A percentile compares a stretch with the other conserved stretches of the same genome.
Conservation (phyloP, 805 yeast genomes). For the Groenewaldozyma salmanticensis region DNA sequence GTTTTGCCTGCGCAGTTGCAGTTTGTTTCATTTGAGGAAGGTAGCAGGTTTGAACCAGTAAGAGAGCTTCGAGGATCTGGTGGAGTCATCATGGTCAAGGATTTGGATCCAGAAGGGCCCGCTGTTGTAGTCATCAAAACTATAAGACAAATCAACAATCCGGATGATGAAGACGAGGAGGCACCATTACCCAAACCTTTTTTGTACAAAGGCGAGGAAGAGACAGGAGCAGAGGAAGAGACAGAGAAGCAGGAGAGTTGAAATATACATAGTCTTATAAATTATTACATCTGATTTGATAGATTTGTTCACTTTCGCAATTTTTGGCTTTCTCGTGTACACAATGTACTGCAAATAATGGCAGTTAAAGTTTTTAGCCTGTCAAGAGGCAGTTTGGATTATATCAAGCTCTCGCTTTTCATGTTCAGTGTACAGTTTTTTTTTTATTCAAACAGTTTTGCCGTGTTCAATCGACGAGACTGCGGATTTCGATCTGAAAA, state of each 20-base stretch:
- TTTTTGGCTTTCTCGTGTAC: no score
- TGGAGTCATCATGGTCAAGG: slow-evolving; percentile 27
- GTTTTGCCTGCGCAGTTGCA: slow-evolving; percentile 84
- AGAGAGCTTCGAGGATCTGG: slow-evolving; percentile 55
- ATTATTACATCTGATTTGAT: not conserved
- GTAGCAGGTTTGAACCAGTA: slow-evolving; percentile 68
- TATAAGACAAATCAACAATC: slow-evolving; percentile 80
- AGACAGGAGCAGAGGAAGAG: slow-evolving; percentile 4
- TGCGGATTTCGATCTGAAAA: no score
- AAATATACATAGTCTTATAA: not conserved
- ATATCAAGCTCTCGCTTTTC: no score
- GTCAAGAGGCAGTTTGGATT: no score
- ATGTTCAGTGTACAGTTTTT: no score
- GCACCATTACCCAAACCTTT: slow-evolving; percentile 38
- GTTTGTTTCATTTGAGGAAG: slow-evolving; percentile 60
- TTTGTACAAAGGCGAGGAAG: slow-evolving; percentile 21
- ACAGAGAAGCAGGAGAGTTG: not conserved
- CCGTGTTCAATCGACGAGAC: no score
- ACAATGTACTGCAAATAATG: no score
- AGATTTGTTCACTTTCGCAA: not conserved
- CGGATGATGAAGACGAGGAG: slow-evolving; percentile 52
- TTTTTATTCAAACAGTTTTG: no score
- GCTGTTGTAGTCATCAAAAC: slow-evolving; percentile 68
- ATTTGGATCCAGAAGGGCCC: slow-evolving; percentile 29
- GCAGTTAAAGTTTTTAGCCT: no score